These are phyloP conservation scores for Erodium moschatum DNA, from an alignment of 441 rosid species.

Conservation along the genomic window DNA sequence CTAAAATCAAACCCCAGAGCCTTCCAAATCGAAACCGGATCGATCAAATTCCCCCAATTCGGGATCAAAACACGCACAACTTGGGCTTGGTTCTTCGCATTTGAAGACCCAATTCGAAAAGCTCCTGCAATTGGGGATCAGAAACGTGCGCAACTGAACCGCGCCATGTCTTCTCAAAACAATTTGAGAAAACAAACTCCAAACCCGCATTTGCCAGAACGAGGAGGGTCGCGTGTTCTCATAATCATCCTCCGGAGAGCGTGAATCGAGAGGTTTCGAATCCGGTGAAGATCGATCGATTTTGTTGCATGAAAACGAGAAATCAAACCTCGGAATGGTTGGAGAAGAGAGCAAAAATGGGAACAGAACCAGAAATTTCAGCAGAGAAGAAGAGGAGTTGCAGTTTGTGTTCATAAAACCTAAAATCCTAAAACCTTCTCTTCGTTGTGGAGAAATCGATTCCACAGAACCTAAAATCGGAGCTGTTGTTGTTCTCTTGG, in stretches of 20 bases:
- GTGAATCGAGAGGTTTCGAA: not conserved
- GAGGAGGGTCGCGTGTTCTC: not conserved
- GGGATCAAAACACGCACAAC: conserved; percentile 1
- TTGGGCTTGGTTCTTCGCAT: not conserved
- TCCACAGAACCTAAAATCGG: not conserved
- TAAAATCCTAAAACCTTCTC: conserved; percentile 8
- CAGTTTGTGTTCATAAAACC: not conserved
- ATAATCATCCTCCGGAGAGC: not conserved
- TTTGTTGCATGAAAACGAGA: not conserved
- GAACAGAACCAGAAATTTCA: not conserved
- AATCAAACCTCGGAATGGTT: not conserved
- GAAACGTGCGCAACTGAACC: not conserved
- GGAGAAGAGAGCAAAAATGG: conserved; percentile 1
- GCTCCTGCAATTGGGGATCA: not conserved
- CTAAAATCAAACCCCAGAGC: not conserved
- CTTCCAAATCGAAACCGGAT: not conserved
- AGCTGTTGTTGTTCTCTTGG: not conserved
- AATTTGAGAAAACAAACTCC: conserved; percentile 4
- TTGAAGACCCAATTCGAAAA: not conserved
- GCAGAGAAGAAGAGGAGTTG: not conserved
- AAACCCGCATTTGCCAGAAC: conserved; percentile 1
- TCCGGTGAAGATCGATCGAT: not conserved
- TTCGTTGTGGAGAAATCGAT: not conserved
- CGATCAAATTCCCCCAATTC: not conserved
- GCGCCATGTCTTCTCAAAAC: conserved; percentile 1